These are phyloP conservation scores for Ormosia semicastrata DNA, from an alignment of 306 rosid species.

Conservation along the genomic window DNA sequence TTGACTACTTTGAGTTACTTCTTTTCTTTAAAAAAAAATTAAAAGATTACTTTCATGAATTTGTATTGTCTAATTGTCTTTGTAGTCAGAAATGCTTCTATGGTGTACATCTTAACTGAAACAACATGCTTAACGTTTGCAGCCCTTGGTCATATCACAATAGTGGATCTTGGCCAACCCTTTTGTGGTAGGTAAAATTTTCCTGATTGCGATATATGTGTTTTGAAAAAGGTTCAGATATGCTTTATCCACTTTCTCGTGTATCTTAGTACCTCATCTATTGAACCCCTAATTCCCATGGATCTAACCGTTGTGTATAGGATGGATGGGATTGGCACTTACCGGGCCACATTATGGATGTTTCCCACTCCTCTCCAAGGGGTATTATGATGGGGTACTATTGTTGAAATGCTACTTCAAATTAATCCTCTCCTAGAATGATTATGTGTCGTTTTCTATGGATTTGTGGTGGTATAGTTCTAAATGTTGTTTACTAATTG, in stretches of 20 bases:
- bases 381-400: not conserved
- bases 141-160: constrained; percentile 75
- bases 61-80: not conserved
- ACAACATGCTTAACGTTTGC: constrained; percentile 13
- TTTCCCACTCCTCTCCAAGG: not conserved
- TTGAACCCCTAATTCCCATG: not conserved
- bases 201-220: not conserved
- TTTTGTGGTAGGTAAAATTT: constrained; percentile 57
- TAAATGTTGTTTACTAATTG: too few relatives aligned
- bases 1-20: not conserved
- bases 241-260: not conserved
- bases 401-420: not conserved
- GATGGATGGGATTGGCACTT: not conserved
- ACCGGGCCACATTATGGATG: not conserved
- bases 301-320: not conserved
- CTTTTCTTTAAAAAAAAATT: too few relatives aligned
- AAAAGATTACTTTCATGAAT: not conserved
- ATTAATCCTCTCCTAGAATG: too few relatives aligned
- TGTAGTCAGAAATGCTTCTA: not conserved
- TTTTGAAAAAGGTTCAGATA: not conserved
- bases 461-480: too few relatives aligned
- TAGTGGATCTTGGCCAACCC: constrained; percentile 67
- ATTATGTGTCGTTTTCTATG: too few relatives aligned
- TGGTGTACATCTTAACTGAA: not conserved
- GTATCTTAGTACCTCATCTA: not conserved